Percentiles rank a stretch among this genome's conserved stretches.
phyloP scores from a whole-genome alignment of 1,139 yeast genomes.

The Magnusiomyces clavatus region DNA sequence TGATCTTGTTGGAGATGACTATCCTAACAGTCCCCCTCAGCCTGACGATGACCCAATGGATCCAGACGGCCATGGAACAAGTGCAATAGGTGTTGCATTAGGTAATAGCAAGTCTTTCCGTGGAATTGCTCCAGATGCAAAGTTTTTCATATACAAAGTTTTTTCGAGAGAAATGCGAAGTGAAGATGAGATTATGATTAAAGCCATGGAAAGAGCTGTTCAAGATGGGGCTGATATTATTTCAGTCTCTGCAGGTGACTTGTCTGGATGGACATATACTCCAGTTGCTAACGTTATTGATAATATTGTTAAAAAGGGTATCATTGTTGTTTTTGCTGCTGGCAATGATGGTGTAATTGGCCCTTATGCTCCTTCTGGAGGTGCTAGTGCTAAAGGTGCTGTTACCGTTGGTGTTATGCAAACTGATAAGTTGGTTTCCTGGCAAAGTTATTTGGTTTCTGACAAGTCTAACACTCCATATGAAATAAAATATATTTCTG shows the following conservation, averaged over 20 bases:
- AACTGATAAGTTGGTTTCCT: conserved; percentile 4
- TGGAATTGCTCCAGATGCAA: conserved; percentile 41
- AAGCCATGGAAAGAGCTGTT: conserved; percentile 17
- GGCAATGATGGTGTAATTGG: conserved; percentile 13
- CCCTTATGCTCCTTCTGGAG: conserved; percentile 4
- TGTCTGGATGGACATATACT: background rate
- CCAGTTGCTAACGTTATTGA: conserved; percentile 3
- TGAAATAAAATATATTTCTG: conserved; percentile 4
- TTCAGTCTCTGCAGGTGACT: conserved; percentile 15
- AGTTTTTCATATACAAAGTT: conserved; percentile 18
- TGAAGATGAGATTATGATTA: conserved; percentile 16
- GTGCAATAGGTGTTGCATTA: conserved; percentile 51
- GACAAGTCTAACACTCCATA: conserved; percentile 5
- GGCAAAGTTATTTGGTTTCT: conserved; percentile 8
- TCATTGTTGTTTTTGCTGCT: conserved; percentile 7
- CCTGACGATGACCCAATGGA: conserved; percentile 17
- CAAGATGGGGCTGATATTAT: conserved; percentile 20
- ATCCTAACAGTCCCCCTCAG: background rate
- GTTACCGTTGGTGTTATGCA: conserved; percentile 8
- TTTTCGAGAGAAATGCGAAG: conserved; percentile 15
- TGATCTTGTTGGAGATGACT: conserved; percentile 10
- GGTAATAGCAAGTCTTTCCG: conserved; percentile 36
- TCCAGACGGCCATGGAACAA: conserved; percentile 50
- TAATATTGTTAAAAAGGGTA: conserved; percentile 5
- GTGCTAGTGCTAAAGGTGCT: background rate